Evolutionary conservation across 2,329 filamentous ascomycete genomes (phyloP), one percentile per base, ranked within the genome.

Genomic region (Chaetomium sp.): DNA sequence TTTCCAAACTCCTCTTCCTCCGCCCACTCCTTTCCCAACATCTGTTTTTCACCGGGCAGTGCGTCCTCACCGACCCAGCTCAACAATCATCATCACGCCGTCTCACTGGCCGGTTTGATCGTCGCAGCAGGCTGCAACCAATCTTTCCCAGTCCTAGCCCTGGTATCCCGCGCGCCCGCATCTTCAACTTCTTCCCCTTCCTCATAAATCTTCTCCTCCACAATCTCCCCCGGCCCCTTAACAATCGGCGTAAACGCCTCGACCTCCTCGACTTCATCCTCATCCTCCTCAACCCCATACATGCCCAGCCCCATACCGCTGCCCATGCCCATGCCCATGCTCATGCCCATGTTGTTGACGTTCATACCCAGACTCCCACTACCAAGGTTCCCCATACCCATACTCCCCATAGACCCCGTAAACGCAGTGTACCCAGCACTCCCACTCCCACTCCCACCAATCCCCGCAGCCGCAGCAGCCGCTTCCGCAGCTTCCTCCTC

Each of bases 151-250:
- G 43, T 14, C 37, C 34, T 36, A 12, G 3, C 19, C 19, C 19
- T 27, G 2, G 19, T 27, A 27, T 27, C 19, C 19, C 19, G 19
- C 2, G 19, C 54, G 4, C 35, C 54, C 32, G 41, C 45, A 32
- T 48, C 49, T 1, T 46, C 52, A 27, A 54, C 43, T 33, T 62
- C 61, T 46, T 61, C 61, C 0, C 61, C 63, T 7, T 64, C 64
- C 19, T 66, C 61, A 41, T 61, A 63, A 33, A 65, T 63, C 51
- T 56, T 62, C 54, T 66, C 64, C 48, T 65, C 64, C 19, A 66
- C 58, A 35, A 61, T 45, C 54, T 66, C 64, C 4, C 64, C 64
- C 1, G 64, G 64, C 5, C 63, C 58, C 49, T 53, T 60, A 1
- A 65, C 55, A 33, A 66, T 64, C 1, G 64, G 64, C 27, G 59